A percentile compares a stretch with the other conserved stretches of the same genome.
These are phyloP conservation scores for Candida mesenterica DNA, from an alignment of 1,139 yeast species.

Conservation along the genomic window DNA sequence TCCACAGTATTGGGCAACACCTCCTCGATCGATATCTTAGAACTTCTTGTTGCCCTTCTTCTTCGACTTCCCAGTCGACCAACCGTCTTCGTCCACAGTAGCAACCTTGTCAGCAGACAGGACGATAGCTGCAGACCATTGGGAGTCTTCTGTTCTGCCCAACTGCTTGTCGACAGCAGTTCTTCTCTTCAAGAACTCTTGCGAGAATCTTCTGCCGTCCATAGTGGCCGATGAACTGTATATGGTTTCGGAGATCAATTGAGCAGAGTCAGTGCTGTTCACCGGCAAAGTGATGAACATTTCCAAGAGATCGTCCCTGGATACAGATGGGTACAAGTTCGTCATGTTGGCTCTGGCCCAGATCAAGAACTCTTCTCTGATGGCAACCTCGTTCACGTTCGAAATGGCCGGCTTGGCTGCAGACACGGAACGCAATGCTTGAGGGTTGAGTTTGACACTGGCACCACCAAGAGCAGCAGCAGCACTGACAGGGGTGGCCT, in stretches of 20 bases:
- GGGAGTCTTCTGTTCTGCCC: slow-evolving; percentile 45
- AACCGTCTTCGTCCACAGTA: slow-evolving; percentile 69
- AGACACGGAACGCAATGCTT: slow-evolving; percentile 46
- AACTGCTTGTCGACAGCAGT: slow-evolving; percentile 62
- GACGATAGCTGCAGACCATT: slow-evolving; percentile 66
- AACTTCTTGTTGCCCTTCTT: slow-evolving; percentile 23
- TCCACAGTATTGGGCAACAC: background rate
- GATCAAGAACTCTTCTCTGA: slow-evolving; percentile 65
- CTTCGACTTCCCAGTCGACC: slow-evolving; percentile 49
- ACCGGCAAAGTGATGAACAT: slow-evolving; percentile 79
- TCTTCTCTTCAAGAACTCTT: slow-evolving; percentile 81
- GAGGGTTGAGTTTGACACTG: slow-evolving; percentile 30
- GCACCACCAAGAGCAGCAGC: slow-evolving; percentile 20
- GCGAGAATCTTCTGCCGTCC: slow-evolving; percentile 95
- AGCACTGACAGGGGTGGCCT: slow-evolving; percentile 17
- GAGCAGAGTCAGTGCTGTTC: slow-evolving; percentile 63
- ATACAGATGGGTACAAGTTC: slow-evolving; percentile 71
- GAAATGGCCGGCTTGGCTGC: slow-evolving; percentile 31
- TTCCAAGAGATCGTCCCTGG: slow-evolving; percentile 72
- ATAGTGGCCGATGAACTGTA: slow-evolving; percentile 87
- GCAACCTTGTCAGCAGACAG: slow-evolving; percentile 46
- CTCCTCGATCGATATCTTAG: background rate
- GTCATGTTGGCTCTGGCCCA: slow-evolving; percentile 84
- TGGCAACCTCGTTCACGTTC: slow-evolving; percentile 24
- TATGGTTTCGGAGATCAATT: slow-evolving; percentile 88